Evolutionary conservation across 2,329 filamentous ascomycete species (phyloP), one percentile per base, ranked within the genome.

Genomic region (Monilinia fructicola): DNA sequence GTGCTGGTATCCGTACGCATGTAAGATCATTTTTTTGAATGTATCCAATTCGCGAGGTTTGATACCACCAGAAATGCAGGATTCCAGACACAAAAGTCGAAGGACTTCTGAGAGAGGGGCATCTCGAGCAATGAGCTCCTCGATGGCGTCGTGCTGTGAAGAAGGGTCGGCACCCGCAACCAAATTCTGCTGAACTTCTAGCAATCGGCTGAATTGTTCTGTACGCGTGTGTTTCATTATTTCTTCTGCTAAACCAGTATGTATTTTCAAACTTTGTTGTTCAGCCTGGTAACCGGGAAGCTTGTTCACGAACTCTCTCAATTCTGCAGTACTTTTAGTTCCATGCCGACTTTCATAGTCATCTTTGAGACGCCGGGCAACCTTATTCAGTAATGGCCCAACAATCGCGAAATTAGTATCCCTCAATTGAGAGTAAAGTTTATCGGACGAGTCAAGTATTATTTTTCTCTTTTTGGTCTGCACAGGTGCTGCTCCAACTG

Each of bases 401-500:
- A 99, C 93, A 65, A 97, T 93, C 46, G 93, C 94, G 77, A 98
- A 99, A 76, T 99, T 99, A 52, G 91, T 88, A 76, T 98, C 92
- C 66, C 94, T 88, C 4, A 99, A 82, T 71, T 96, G 90, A 58
- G 89, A 88, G 76, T 94, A 99, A 14, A 99, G 83, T 70, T 91
- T 90, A 76, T 99, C 96, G 18, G 90, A 92, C 3, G 91, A 91
- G 76, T 98, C 94, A 1, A 99, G 85, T 73, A 91, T 86, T 55
- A 99, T 89, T 73, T 96, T 97, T 64, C 93, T 87, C 77, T 96
- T 97, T 74, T 87, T 82, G n/a, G 79, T 88, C 82, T 78, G 88
- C 79, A 79, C 89, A 78, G 67, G 82, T 77, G 78, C 78, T 73
- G 85, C 78, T 54, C 84, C 81, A 23, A 89, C 81, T 10, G 83